Conservation (phyloP, 805 yeast genomes). For the Debaryomyces maramus region DNA sequence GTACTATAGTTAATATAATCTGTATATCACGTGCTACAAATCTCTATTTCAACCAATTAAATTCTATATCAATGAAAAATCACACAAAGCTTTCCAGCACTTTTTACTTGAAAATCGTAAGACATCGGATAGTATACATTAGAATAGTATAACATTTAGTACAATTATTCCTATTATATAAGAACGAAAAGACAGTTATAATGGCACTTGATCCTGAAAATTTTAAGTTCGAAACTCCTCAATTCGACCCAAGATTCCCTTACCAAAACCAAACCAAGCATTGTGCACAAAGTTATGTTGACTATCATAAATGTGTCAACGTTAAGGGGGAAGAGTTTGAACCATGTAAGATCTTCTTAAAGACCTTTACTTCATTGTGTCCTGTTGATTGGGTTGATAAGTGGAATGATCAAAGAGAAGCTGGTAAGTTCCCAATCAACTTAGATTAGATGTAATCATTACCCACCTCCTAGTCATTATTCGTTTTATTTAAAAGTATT, state of each 20-base stretch:
- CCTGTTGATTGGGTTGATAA: constrained; percentile 82
- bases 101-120: constrained; percentile 7
- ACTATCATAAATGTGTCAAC: constrained; percentile 95
- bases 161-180: no score
- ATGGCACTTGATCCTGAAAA: constrained; percentile 42
- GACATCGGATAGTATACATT: background rate
- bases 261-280: constrained; percentile 96
- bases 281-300: constrained; percentile 97
- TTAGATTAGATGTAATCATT: constrained; percentile 21
- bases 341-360: constrained; percentile 94
- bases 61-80: background rate
- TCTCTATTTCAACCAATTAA: constrained; percentile 1
- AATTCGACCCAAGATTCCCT: constrained; percentile 92
- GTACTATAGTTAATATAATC: no score
- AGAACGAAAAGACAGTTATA: constrained; percentile 5
- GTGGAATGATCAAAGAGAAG: constrained; percentile 85
- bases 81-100: constrained; percentile 1
- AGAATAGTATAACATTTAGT: background rate
- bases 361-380: constrained; percentile 83
- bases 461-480: background rate
- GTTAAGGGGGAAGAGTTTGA: constrained; percentile 98
- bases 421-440: constrained; percentile 47
- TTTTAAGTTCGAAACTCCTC: constrained; percentile 44
- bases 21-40: no score
- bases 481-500: background rate